Base-by-base conservation (phyloP, 495 filamentous ascomycete species). In the Patellaria atrata region DNA sequence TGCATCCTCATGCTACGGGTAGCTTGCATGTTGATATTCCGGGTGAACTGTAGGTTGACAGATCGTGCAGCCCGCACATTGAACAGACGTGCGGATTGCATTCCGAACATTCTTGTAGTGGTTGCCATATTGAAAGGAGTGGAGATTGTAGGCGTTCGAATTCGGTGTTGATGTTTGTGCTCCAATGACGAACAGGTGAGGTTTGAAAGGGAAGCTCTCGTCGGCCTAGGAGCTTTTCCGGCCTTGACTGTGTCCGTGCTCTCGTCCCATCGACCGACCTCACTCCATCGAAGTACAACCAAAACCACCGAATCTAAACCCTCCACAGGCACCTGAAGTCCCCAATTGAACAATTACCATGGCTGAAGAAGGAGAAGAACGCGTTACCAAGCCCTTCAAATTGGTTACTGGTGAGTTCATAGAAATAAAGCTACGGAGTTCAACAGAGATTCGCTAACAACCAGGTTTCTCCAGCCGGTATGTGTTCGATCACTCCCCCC, bases 321-420 rank as follows among this genome's bases (percentile, higher is more conserved):
- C 33, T 31, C 29, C 27, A 37, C 30, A 36, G 30, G 46, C 43
- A 38, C 46, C 26, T 49, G 42, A 43, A 44, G 21, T 27, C 42
- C 46, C 42, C 40, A 13, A 26, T 41, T 26, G 35, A 13, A 7
- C 43, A 47, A 51, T 50, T 42, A 75, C 57, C 53, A 94, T 83
- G 80, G 75, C 78, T 51, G 89, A 94, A 68, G 81, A 84, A 5
- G 14, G 6, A 45, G 75, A 76, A 43, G 80, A 94, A 55, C 78
- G 78, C 59, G 74, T 81, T 62, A 94, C 85, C 61, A 99, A 92
- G 75, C 89, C 89, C 62, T 99, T 99, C 79, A 99, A 99, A 78
- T 96, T 94, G 66, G 89, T 96, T 47, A 96, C 89, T 64, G 89
- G 87, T 93, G 75, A 67, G 82, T 51, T 30, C 27, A 7, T 21